Evolutionary conservation across 495 filamentous ascomycete species (phyloP), one percentile per base, ranked within the genome.

Genomic region (Penicillium bialowiezense): DNA sequence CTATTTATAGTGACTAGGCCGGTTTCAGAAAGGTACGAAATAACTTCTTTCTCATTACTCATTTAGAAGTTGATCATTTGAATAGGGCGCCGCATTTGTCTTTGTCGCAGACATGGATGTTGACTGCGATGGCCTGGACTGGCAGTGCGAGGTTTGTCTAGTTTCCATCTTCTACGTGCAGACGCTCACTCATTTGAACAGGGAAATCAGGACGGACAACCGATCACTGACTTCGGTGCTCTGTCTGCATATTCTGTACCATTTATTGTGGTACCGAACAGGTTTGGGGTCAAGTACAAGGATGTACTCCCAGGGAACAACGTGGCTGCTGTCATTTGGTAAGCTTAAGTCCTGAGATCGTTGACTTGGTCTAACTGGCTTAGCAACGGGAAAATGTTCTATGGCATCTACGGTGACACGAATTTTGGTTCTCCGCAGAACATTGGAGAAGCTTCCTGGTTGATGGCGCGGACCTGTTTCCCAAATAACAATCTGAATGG

Each of bases 21-120:
- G 44, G 35, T 0, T 65, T 67, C 36, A 45, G 29, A 6, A 38
- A 62, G 50, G 67, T 63, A 51, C 14, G 15, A n/a, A n/a, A n/a
- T n/a, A n/a, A n/a, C n/a, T n/a, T n/a, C n/a, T n/a, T n/a, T n/a
- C n/a, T n/a, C n/a, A n/a, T n/a, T n/a, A n/a, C n/a, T n/a, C n/a
- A n/a, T n/a, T n/a, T n/a, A n/a, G n/a, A n/a, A 7, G 6, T 18
- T 44, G 1, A 42, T 18, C 7, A 44, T 29, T 29, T 6, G 14
- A n/a, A 20, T 28, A 72, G 69, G 69, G 65, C 5, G 59, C 69
- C 2, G 67, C 69, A 9, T 59, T 63, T 39, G 60, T 63, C 26
- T 72, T 56, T 56, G 41, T 67, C 0, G 67, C 69, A 0, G 67
- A 72, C 32, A 72, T 72, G 69, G 67, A 72, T 46, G 65, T 70